Evolutionary conservation across 768 basidiomycete species (phyloP).

Genomic region (Lenzites betulinus): DNA sequence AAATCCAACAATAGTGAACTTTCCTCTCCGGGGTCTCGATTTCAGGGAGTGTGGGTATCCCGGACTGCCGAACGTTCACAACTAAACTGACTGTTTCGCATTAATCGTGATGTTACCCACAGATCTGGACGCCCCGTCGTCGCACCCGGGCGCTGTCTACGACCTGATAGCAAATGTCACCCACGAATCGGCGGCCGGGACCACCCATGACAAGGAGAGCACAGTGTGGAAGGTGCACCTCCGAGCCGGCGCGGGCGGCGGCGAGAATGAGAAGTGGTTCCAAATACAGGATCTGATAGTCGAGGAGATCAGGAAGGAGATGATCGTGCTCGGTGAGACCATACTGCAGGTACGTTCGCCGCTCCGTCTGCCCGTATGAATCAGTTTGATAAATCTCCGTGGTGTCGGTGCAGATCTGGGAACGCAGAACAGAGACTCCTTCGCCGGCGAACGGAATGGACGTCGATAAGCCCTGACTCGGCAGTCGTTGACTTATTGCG

Average conservation of each 20-base stretch:
- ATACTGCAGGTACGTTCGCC: slow-evolving; percentile 73
- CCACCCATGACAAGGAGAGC: slow-evolving; percentile 87
- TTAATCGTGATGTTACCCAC: background rate
- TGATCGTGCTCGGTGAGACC: slow-evolving; percentile 98
- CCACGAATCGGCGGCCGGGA: slow-evolving; percentile 94
- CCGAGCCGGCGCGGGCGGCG: slow-evolving; percentile 71
- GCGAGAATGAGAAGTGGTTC: slow-evolving; percentile 91
- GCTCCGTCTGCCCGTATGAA: background rate
- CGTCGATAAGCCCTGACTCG: slow-evolving; percentile 31
- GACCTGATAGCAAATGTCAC: slow-evolving; percentile 96
- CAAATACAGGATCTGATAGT: slow-evolving; percentile 96
- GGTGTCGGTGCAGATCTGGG: slow-evolving; percentile 30
- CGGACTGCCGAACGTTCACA: background rate
- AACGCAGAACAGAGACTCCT: slow-evolving; percentile 26
- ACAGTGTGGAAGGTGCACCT: slow-evolving; percentile 94
- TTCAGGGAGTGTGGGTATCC: slow-evolving; percentile 80
- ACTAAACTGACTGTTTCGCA: background rate
- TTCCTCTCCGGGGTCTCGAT: slow-evolving; percentile 91
- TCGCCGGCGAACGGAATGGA: slow-evolving; percentile 30
- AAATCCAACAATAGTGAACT: slow-evolving; percentile 98
- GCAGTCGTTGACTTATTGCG: background rate
- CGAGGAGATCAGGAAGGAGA: slow-evolving; percentile 93
- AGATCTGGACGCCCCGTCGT: slow-evolving; percentile 78
- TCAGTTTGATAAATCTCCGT: background rate
- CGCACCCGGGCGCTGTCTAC: slow-evolving; percentile 70